Evolutionary conservation across 805 yeast species (phyloP).

Genomic region (Groenewaldozyma tartarivorans): DNA sequence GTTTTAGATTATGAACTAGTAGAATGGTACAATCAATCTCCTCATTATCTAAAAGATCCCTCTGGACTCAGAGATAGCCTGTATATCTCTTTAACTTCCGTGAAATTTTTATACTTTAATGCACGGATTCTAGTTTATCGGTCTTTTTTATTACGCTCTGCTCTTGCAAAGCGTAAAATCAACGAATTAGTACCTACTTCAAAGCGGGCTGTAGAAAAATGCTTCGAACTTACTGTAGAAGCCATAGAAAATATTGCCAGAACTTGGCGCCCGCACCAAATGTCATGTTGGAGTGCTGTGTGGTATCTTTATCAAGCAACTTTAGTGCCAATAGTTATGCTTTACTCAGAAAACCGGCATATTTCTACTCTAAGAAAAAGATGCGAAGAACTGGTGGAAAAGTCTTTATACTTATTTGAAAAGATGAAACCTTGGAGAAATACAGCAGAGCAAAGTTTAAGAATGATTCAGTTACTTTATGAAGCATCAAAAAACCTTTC

Average conservation of each 20-base stretch:
- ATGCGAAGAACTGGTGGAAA: background rate
- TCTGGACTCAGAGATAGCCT: background rate
- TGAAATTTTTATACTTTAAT: slow-evolving; percentile 2
- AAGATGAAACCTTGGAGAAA: background rate
- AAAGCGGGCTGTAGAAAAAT: background rate
- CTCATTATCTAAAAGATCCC: slow-evolving; percentile 1
- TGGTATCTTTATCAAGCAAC: slow-evolving; percentile 3
- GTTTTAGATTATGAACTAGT: background rate
- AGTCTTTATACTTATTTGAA: background rate
- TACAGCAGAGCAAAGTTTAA: background rate
- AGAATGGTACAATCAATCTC: background rate
- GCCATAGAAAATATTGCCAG: background rate
- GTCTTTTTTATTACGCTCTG: background rate
- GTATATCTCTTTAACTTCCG: background rate
- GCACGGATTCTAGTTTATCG: slow-evolving; percentile 1
- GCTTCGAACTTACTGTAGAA: background rate
- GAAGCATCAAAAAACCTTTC: background rate
- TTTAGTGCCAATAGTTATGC: background rate
- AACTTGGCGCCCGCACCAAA: slow-evolving; percentile 1
- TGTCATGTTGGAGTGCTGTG: slow-evolving; percentile 3
- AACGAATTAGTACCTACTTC: background rate
- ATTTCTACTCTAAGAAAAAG: background rate
- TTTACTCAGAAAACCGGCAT: slow-evolving; percentile 1
- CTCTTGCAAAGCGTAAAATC: background rate
- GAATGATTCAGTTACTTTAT: background rate